Evolutionary conservation across 768 basidiomycete genomes (phyloP), one percentile per base, ranked within the genome.

Genomic region (Asterophora parasitica): DNA sequence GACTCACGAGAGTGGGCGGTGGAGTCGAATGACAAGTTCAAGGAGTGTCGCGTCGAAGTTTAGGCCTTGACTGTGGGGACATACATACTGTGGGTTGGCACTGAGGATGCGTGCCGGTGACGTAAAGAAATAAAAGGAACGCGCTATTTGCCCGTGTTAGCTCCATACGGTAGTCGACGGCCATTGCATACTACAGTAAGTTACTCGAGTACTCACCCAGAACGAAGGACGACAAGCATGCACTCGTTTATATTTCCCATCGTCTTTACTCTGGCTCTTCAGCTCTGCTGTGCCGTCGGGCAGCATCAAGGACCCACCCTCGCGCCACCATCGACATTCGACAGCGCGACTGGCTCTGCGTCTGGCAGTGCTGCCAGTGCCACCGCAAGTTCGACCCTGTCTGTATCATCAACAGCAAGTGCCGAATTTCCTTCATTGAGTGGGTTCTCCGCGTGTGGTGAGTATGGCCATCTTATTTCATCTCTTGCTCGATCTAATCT

Each of bases 381-480:
- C 41, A 54, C 52, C 32, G 45, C 36, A 26, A 54, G 37, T 13
- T 60, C 44, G 4, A 54, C 57, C 6, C 26, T 53, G 11, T 55
- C 64, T 16, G 50, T 53, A 32, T 66, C 61, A 11, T 42, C 58
- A 27, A 67, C 71, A 2, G 67, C 57, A 35, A 64, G 66, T 7
- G 63, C 69, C 0, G 55, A 61, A 15, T 73, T 70, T 52, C 73
- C 72, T 1, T 65, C 63, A 15, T 52, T 75, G 55, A 68, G 67
- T 37, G 62, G 64, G 7, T 66, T 66, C 52, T 61, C 70, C 2
- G 38, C 64, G 4, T 75, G 74, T 56, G 71, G 74, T 74, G 37
- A 36, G 69, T 52, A 11, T 7, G 23, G 26, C 32, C 23, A 40
- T 15, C 23, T 6, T 15, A 36, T 9, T 26, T 13, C 13, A 42